Base-by-base conservation (phyloP, 208 protist species). In the Leishmania tropica region DNA sequence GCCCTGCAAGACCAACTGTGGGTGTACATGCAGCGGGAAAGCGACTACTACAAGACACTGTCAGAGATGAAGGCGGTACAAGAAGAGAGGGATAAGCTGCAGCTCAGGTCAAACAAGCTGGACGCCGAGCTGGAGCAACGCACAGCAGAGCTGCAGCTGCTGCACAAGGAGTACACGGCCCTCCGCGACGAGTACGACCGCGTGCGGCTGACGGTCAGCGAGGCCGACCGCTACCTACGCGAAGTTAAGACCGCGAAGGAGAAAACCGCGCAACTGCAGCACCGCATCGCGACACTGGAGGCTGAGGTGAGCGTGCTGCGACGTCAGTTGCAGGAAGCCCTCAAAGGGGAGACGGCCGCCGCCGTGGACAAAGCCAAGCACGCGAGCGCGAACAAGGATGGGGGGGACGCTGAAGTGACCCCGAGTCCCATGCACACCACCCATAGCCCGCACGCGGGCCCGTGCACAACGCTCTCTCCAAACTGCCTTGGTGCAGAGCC, bases 111-210 rank as follows among this genome's bases (percentile, higher is more conserved):
- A 17, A 40, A 65, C 19, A 48, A 42, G 15, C 28, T 86, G 56
- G 84, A 79, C 24, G 85, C 87, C 6, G 81, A 85, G n/a, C 81
- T 90, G 37, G 78, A 71, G 67, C 80, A 92, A 70, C 85, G 81
- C 75, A 90, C 88, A 54, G 82, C 81, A n/a, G 89, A 93, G 72
- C 76, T 94, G 65, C 83, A 81, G 47, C 83, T 92, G 75, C 54
- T 95, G 31, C 88, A 86, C 54, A 93, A 91, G 80, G 90, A 94
- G 74, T 94, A 94, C 81, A 85, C 86, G 1, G 86, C 89, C 19
- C 90, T 93, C 37, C 84, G 88, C 6, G 87, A 95, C 42, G 92
- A 93, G 80, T 89, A 90, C 78, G 83, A 90, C 28, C 65, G 81
- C 1, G 75, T 94, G 31, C 89, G 88, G 53, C 79, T 85, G 21